Base-by-base conservation (phyloP, 2,329 filamentous ascomycete genomes). In the Uncinocarpus reesii region DNA sequence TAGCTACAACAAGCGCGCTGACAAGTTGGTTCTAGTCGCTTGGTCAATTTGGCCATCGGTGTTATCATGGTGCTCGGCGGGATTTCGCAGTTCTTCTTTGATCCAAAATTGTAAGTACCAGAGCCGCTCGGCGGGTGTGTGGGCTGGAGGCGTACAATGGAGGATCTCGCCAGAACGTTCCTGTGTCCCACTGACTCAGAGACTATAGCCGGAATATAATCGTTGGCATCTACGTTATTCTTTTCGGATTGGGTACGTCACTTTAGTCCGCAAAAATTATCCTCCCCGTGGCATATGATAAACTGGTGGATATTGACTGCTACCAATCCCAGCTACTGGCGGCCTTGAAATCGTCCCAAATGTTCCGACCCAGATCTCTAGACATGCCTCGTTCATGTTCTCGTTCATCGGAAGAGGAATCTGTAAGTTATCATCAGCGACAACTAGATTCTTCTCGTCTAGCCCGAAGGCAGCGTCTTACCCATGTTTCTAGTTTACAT, bases 321-420 rank as follows among this genome's bases (percentile, higher is more conserved):
- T n/a, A n/a, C 11, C 20, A 24, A 42, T 29, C 26, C 47, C 53
- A 84, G 81, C 78, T 56, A 82, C 86, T 55, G 83, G 75, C 38
- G 75, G 84, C 42, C 77, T 88, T 58, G 92, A 98, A 70, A 94
- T 96, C 73, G 84, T 71, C 32, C 69, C 69, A 42, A 65, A 95
- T 69, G 90, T 95, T 59, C 90, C 92, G 43, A 86, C 89, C 51
- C 89, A 95, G 66, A 77, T 95, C 47, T 84, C 88, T 50, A 83
- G 87, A 71, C 95, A 96, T 73, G 90, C 88, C 47, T 94, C 87
- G 8, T 98, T 98, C 75, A 82, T 96, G 69, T 96, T 96, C 75
- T 94, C 86, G 50, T 96, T 98, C 76, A 72, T 96, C 58, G 92
- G 92, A 53, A 88, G 92, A 64, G 92, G 92, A 69, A 76, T 87